Evolutionary conservation across 768 basidiomycete species (phyloP), one percentile per base, ranked within the genome.

Genomic region (Pisolithus tinctorius): DNA sequence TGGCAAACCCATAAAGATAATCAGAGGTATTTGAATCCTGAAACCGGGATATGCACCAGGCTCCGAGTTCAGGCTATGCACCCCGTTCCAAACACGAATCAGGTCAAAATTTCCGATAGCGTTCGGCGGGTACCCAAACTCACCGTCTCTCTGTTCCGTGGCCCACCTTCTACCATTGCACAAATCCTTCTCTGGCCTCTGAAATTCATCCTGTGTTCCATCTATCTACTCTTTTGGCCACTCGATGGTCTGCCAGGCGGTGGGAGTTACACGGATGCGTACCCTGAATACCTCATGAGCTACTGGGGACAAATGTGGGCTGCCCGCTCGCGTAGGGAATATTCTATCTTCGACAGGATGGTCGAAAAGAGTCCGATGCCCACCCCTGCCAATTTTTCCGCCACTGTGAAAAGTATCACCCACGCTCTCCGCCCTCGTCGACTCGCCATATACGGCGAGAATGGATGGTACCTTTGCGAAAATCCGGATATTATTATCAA

Each of bases 301-400:
- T 61, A 52, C 46, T 53, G 39, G 29, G 50, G 56, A 3, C 60
- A 60, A 34, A 38, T 60, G 42, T 60, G 59, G 59, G 53, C 60
- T 20, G 59, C 60, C 9, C 60, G 60, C 27, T 60, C 60, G 4
- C n/a, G 16, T 2, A 61, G 25, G 40, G 60, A 60, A 14, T 36
- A 55, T 42, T 60, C 60, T 9, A 37, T 41, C 4, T 57, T 25
- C 25, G 52, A 6, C 46, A 52, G 11, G 34, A 45, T 25, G 34
- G 30, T 6, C 42, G 38, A 20, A 29, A 50, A 11, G 50, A 48
- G 29, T 27, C 26, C 26, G 4, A 45, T 57, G 50, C 49, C 53
- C 14, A 38, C 25, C 1, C 54, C 50, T 23, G 30, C 43, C n/a
- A 44, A 40, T 17, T 31, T 34, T 6, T 1, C 44, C n/a, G 47